phyloP scores from a whole-genome alignment of 345 rosid species.

The Physaria fendleri region DNA sequence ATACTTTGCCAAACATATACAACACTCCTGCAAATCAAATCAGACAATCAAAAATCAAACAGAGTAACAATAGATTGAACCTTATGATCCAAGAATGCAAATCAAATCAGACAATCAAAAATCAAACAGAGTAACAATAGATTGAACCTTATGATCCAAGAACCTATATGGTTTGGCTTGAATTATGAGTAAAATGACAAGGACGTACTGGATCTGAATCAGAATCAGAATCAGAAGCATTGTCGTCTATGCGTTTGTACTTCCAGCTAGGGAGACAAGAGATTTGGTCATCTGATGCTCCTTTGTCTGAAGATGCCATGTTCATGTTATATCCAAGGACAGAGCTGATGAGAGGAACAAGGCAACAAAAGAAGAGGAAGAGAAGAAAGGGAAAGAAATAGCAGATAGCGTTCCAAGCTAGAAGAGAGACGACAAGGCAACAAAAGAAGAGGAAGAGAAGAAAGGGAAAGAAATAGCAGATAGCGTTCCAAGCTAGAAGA shows the following conservation, averaged over 20 bases:
- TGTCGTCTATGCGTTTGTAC: slow-evolving; percentile 42
- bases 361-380: slow-evolving; percentile 81
- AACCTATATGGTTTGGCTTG: no score
- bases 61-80: no score
- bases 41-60: neutral
- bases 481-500: slow-evolving; percentile 88
- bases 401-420: slow-evolving; percentile 86
- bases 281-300: slow-evolving; percentile 91
- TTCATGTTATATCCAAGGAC: slow-evolving; percentile 93
- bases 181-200: no score
- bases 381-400: slow-evolving; percentile 89
- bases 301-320: slow-evolving; percentile 66
- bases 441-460: slow-evolving; percentile 82
- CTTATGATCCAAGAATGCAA: no score
- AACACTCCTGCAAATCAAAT: slow-evolving; percentile 57
- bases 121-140: no score
- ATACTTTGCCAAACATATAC: slow-evolving; percentile 82
- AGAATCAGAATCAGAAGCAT: slow-evolving; percentile 7
- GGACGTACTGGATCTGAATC: no score
- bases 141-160: no score
- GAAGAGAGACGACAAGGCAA: slow-evolving; percentile 74
- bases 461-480: slow-evolving; percentile 89
- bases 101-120: no score
- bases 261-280: slow-evolving; percentile 76
- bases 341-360: slow-evolving; percentile 71